Evolutionary conservation across 208 protist species (phyloP), one percentile per base, ranked within the genome.

Genomic region (Herpetomonas samuelpessoai): DNA sequence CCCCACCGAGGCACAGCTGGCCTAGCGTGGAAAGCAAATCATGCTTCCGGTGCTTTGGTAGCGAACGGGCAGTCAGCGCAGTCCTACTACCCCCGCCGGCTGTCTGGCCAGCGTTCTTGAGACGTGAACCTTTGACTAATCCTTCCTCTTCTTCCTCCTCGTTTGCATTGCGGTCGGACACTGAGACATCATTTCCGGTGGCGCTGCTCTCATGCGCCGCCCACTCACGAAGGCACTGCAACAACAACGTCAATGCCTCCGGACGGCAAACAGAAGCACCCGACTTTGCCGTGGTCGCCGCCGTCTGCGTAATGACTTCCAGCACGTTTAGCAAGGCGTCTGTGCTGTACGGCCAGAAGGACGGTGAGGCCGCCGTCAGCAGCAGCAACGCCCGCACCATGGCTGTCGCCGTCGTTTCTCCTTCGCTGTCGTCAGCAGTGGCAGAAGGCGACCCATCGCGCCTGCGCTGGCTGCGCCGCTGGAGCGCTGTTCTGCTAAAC

Each of bases 321-420:
- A 41, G 45, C 41, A 61, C 56, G 24, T 44, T 27, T 2, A 51
- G 24, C 3, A 61, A 26, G 41, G 56, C 26, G 24, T 61, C 38
- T 4, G 35, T 41, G 35, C 56, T 27, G 3, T n/a, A 6, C 3
- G 16, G 9, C 10, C 45, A 58, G 39, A 59, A 27, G 7, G 47
- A 31, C 22, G 61, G 29, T 1, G 25, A 6, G 2, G 61, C 41
- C 0, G 61, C 53, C 10, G 57, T 58, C 58, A 57, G 66, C 55
- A 54, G 59, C 41, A 81, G 68, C 30, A 83, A 65, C 24, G 66
- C 58, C 30, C 68, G 57, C 46, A 89, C 29, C 69, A 71, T 39
- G 86, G 48, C 46, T 74, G 47, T 25, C 70, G 73, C 18, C 74
- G 51, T 0, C 71, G 72, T 19, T 69, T 57, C 31, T 29, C 54